A percentile compares a stretch with the other conserved stretches of the same genome.
phyloP scores from a whole-genome alignment of 352 stramenopile genomes.

The Phytopythium vexans region DNA sequence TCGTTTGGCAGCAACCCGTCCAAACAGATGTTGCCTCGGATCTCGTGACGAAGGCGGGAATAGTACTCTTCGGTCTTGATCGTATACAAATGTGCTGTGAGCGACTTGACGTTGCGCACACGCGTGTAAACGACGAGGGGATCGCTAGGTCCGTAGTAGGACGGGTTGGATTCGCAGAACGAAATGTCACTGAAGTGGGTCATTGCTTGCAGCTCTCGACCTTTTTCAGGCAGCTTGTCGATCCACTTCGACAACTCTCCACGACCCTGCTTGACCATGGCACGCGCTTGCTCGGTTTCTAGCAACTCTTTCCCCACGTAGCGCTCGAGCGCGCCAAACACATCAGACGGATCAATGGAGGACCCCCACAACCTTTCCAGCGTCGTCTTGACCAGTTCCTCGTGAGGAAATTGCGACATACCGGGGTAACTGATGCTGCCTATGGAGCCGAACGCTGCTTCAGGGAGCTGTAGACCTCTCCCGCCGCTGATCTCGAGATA shows the following conservation, averaged over 20 bases:
- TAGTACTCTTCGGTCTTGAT: slow-evolving; percentile 64
- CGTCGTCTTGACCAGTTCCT: slow-evolving; percentile 13
- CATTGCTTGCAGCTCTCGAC: slow-evolving; percentile 10
- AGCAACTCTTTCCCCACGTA: slow-evolving; percentile 18
- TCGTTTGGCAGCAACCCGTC: slow-evolving; percentile 59
- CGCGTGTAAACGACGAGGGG: slow-evolving; percentile 33
- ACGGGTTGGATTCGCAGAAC: slow-evolving; percentile 51
- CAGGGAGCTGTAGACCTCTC: slow-evolving; percentile 4
- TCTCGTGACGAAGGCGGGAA: slow-evolving; percentile 34
- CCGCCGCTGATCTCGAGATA: slow-evolving; percentile 19
- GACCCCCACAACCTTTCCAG: slow-evolving; percentile 20
- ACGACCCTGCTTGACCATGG: slow-evolving; percentile 25
- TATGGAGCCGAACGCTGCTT: slow-evolving; percentile 4
- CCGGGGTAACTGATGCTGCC: slow-evolving; percentile 2
- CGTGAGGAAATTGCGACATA: slow-evolving; percentile 11
- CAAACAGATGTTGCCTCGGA: slow-evolving; percentile 47
- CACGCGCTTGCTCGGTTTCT: slow-evolving; percentile 16
- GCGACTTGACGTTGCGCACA: slow-evolving; percentile 41
- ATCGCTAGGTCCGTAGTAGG: slow-evolving; percentile 37
- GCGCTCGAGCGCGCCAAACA: slow-evolving; percentile 11
- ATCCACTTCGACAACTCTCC: slow-evolving; percentile 29
- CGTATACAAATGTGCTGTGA: slow-evolving; percentile 61
- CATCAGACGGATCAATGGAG: slow-evolving; percentile 7
- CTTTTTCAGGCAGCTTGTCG: slow-evolving; percentile 22
- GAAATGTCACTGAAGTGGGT: slow-evolving; percentile 18